Evolutionary conservation across 1,284 basidiomycete genomes (phyloP), one percentile per base, ranked within the genome.

Genomic region (Irpex lacteus): DNA sequence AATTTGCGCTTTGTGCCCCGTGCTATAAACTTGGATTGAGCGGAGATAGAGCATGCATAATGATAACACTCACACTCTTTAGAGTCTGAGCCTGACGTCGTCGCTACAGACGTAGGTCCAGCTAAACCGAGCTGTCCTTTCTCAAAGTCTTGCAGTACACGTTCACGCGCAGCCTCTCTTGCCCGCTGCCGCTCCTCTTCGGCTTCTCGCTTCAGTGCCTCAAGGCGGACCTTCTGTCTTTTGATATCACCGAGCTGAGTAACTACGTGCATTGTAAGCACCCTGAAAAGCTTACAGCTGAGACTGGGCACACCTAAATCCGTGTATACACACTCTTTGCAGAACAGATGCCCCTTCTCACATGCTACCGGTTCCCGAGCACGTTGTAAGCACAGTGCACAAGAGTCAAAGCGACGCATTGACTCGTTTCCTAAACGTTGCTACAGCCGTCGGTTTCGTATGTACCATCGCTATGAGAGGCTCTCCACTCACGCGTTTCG

Each of bases 211-310:
- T 87, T 90, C 74, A 95, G 79, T 0, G 81, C 79, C 63, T 91
- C 90, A 40, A 98, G 77, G 60, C 87, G 85, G 13, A 84, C 85
- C 72, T 94, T 92, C 75, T 96, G 93, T 18, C 85, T 81, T 75
- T 95, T 95, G 68, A 97, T 95, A 66, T 93, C 90, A 65, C 89
- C 91, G 76, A 95, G 94, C 80, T 98, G 96, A n/a, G 83, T 81
- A 66, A 96, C 88, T 92, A 71, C 26, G 11, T 7, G 9, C 15
- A 18, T 62, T 50, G 62, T 38, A 65, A 64, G 52, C 68, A 44
- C 61, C 69, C n/a, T 66, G 58, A 34, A 36, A 26, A 36, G 55
- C 5, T 1, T 38, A 55, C 40, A 18, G 11, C 37, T 13, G n/a
- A 60, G 38, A 4, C 63, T 18, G 18, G 4, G 77, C 88, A 73